Percentiles rank a stretch among this genome's conserved stretches.
Evolutionary conservation across 768 basidiomycete species (phyloP).

Genomic region (Megacollybia marginata): DNA sequence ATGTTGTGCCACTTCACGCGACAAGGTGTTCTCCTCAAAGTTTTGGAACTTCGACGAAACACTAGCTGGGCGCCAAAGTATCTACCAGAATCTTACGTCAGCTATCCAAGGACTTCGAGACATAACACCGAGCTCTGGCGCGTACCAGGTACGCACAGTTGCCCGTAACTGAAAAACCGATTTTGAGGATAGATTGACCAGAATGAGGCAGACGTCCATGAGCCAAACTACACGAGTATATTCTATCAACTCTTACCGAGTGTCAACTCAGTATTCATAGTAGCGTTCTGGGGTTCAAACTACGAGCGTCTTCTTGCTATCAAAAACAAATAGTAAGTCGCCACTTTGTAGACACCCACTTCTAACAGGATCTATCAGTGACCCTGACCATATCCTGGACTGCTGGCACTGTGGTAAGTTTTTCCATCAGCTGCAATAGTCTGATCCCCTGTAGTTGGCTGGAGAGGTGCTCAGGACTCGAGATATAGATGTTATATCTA

Average conservation of each 20-base stretch:
- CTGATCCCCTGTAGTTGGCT: conserved; percentile 15
- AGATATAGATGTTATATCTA: conserved; percentile 12
- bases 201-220: conserved; percentile 27
- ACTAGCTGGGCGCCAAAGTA: conserved; percentile 6
- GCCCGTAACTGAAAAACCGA: background rate
- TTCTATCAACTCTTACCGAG: background rate
- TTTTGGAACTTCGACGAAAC: conserved; percentile 6
- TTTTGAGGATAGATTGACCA: background rate
- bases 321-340: conserved; percentile 24
- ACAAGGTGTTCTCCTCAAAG: background rate
- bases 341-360: background rate
- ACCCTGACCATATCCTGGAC: conserved; percentile 18
- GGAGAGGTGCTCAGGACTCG: conserved; percentile 15
- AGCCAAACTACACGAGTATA: conserved; percentile 13
- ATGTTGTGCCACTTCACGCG: background rate
- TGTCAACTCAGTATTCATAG: background rate
- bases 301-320: conserved; percentile 18
- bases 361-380: conserved; percentile 8
- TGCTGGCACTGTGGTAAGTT: conserved; percentile 26
- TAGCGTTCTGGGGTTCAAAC: conserved; percentile 25
- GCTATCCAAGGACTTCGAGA: conserved; percentile 3
- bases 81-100: conserved; percentile 1
- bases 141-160: conserved; percentile 19
- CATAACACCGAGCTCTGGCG: conserved; percentile 13
- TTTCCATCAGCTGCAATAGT: background rate